Base-by-base conservation (phyloP, 306 rosid species). In the Spatholobus suberectus region DNA sequence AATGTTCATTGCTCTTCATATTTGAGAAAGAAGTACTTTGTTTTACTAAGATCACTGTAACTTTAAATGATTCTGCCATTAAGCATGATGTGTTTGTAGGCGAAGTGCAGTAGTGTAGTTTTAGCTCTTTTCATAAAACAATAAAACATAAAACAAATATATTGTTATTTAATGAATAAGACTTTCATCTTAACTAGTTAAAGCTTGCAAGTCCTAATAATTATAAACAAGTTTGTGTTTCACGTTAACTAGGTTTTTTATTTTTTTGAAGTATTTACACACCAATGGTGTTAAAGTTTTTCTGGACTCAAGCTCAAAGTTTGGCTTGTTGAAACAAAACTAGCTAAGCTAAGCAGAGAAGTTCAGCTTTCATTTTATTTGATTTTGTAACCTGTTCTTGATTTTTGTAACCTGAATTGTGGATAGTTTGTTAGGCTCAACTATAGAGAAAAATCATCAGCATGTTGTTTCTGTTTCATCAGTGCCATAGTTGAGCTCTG, bases 21-120 rank as follows among this genome's bases (percentile, higher is more conserved):
- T 52, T 35, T 76, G 79, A 77, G 82, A 70, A 69, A 46, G 46
- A 37, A 20, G 40, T 17, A 20, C 5, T 57, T 38, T 17, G 52
- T 38, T 73, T 18, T 27, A 49, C 43, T 70, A 21, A 69, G 80
- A 59, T 70, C 35, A 73, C 21, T 37, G 43, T 44, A 43, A 54
- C 57, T 27, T 44, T 21, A 55, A 76, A 26, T 51, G 38, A 41
- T 40, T 20, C 70, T 10, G 15, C 44, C 34, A 37, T 73, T 46
- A 65, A 74, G 69, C 61, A 37, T 81, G 44, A 35, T 51, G 44
- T 5, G 35, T 75, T 62, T 23, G 52, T 21, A 46, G n/a, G 35
- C 6, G 1, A 63, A 14, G 32, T 67, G 74, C 40, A 6, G 4
- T 5, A 46, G 5, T 10, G 47, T 15, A 8, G 52, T 46, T 12